These are phyloP conservation scores for Backusella morwellensis DNA, from an alignment of 192 early-diverging fungal species.

Conservation along the genomic window DNA sequence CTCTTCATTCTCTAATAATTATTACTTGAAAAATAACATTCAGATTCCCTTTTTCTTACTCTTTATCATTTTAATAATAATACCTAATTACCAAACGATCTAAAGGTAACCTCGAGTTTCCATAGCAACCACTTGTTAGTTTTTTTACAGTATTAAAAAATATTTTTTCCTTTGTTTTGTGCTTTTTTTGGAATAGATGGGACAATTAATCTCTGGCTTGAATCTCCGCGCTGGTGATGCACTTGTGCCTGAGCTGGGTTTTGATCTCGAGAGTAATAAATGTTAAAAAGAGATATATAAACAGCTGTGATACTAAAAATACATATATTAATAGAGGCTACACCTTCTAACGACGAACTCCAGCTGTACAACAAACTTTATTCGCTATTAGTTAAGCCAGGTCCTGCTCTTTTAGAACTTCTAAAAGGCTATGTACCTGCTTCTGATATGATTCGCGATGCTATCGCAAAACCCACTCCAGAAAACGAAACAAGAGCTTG, in stretches of 20 bases:
- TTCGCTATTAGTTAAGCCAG: conserved; percentile 49
- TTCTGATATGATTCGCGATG: conserved; percentile 76
- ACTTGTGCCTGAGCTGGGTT: conserved; percentile 53
- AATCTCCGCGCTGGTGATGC: conserved; percentile 40
- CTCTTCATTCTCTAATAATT: neutral
- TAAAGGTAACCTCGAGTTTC: neutral
- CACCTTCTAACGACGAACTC: conserved; percentile 64
- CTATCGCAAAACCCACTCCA: conserved; percentile 79
- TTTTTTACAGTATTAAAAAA: neutral
- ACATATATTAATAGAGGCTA: conserved; percentile 37
- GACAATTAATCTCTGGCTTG: conserved; percentile 47
- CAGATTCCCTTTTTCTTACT: neutral
- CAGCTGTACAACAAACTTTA: conserved; percentile 57
- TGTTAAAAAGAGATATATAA: conserved; percentile 12
- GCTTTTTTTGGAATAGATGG: conserved; percentile 30
- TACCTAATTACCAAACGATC: conserved; percentile 4
- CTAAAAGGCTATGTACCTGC: conserved; percentile 63
- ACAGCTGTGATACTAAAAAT: neutral
- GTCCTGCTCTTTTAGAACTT: conserved; percentile 49
- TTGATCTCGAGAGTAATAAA: conserved; percentile 63
- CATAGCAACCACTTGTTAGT: neutral
- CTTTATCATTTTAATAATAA: neutral
- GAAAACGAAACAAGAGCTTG: conserved; percentile 90
- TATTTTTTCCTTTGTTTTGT: neutral
- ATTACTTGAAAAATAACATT: neutral